These are phyloP conservation scores for Hypholoma fasciculare DNA, from an alignment of 768 basidiomycete species.

Conservation along the genomic window DNA sequence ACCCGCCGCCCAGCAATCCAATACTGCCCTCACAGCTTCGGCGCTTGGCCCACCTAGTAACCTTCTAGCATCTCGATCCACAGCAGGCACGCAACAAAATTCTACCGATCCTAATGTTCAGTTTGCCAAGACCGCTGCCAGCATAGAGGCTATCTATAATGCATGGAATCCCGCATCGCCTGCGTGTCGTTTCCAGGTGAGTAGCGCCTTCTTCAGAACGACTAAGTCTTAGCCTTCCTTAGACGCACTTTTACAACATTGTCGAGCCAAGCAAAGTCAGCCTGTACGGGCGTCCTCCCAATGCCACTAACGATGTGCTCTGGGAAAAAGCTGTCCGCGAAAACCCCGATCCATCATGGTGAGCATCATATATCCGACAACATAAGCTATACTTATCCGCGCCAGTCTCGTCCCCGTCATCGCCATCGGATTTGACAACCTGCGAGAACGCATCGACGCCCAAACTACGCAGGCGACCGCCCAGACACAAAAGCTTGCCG, in stretches of 20 bases:
- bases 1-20: conserved; percentile 23
- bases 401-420: conserved; percentile 75
- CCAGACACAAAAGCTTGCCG: conserved; percentile 71
- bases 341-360: conserved; percentile 84
- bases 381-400: background rate
- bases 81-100: conserved; percentile 37
- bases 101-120: conserved; percentile 65
- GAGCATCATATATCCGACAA: conserved; percentile 17
- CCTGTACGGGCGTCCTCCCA: conserved; percentile 69
- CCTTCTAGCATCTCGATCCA: conserved; percentile 38
- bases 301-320: conserved; percentile 66
- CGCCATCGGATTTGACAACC: conserved; percentile 79
- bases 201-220: conserved; percentile 13
- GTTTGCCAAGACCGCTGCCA: conserved; percentile 50
- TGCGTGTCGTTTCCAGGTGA: conserved; percentile 80
- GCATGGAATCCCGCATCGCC: conserved; percentile 74
- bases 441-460: conserved; percentile 76
- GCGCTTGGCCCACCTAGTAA: conserved; percentile 29
- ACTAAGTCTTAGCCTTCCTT: background rate
- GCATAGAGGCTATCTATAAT: conserved; percentile 61
- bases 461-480: conserved; percentile 65
- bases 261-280: conserved; percentile 69
- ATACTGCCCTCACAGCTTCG: conserved; percentile 27
- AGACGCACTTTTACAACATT: conserved; percentile 87
- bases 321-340: conserved; percentile 82